phyloP scores from a whole-genome alignment of 352 stramenopile genomes.

The Thalassiosira livingstoniorum region DNA sequence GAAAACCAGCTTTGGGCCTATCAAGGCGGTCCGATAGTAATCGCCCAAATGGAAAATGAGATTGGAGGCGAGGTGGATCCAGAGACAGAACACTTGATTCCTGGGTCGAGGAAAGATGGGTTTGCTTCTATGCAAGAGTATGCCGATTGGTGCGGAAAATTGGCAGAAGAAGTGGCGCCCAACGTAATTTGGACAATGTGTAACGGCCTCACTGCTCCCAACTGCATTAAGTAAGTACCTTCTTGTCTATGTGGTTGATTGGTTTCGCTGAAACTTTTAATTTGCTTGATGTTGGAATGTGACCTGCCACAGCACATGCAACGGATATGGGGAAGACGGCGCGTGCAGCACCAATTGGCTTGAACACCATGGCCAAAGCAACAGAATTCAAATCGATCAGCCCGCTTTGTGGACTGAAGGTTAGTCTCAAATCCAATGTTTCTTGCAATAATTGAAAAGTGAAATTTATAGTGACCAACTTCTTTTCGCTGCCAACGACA shows the following conservation, averaged over 20 bases:
- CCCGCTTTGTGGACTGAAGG: constrained; percentile 68
- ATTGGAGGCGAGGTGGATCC: constrained; percentile 63
- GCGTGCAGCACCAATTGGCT: constrained; percentile 45
- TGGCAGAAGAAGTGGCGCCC: constrained; percentile 53
- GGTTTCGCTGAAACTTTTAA: not conserved
- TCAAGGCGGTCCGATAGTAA: constrained; percentile 81
- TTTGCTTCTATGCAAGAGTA: constrained; percentile 64
- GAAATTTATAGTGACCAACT: no score
- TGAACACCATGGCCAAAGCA: constrained; percentile 58
- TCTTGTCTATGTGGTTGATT: not conserved
- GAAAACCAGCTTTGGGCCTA: constrained; percentile 60
- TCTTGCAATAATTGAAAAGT: no score
- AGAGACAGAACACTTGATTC: constrained; percentile 9
- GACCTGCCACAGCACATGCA: constrained; percentile 49
- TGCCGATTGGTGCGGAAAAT: constrained; percentile 68
- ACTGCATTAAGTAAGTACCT: constrained; percentile 53
- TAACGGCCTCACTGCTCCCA: constrained; percentile 61
- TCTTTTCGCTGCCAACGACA: no score
- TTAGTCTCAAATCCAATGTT: not conserved
- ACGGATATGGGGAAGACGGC: constrained; percentile 45
- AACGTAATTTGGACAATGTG: constrained; percentile 75
- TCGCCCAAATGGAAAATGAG: constrained; percentile 87
- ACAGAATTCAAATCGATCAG: constrained; percentile 70
- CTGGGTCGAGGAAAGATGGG: constrained; percentile 9
- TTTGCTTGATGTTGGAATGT: not conserved